Evolutionary conservation across 2,329 filamentous ascomycete species (phyloP), one percentile per base, ranked within the genome.

Genomic region (Neoascochyta sp.): DNA sequence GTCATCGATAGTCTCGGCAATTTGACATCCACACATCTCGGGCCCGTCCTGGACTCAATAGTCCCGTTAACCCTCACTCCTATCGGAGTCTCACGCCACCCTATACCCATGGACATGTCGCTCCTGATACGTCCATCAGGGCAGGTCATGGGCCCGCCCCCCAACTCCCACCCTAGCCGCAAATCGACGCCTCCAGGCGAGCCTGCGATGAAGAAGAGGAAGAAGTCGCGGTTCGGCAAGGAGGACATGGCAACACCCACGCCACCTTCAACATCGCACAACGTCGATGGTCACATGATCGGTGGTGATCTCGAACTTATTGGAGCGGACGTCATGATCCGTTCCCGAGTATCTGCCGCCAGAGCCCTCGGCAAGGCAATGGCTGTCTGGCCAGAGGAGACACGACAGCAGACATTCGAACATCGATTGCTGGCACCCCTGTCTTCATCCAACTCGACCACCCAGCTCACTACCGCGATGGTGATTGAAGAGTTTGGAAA

Each of bases 271-370:
- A 39, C 39, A 6, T 53, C 54, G 6, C 92, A 98, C 63, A 95
- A 98, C 60, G 87, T 98, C 11, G 92, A 98, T 60, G 92, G 89
- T 7, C 89, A 94, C 47, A 95, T 98, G 83, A 88, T 98, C 70
- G 86, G 90, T 57, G 92, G 93, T 29, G 93, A 98, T 52, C 82
- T 96, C 25, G 93, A 98, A 55, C 73, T 98, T 22, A 89, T 98
- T 15, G 89, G 92, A 17, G 77, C 84, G 51, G 92, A 98, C 38
- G 81, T 81, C 5, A 78, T 98, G 62, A 79, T 96, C 27, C 80
- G 90, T 39, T 95, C 89, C 6, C 85, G 90, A 46, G 82, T 93
- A n/a, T 84, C 80, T 36, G 86, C 89, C 9, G 86, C 90, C 12
- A 80, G 77, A 53, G 92, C 92, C 3, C 80, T 98, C 63, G 92